Percentiles rank a stretch among this genome's conserved stretches.
Evolutionary conservation across 495 filamentous ascomycete genomes (phyloP).

Genomic region (Staphylotrichum longicolle): DNA sequence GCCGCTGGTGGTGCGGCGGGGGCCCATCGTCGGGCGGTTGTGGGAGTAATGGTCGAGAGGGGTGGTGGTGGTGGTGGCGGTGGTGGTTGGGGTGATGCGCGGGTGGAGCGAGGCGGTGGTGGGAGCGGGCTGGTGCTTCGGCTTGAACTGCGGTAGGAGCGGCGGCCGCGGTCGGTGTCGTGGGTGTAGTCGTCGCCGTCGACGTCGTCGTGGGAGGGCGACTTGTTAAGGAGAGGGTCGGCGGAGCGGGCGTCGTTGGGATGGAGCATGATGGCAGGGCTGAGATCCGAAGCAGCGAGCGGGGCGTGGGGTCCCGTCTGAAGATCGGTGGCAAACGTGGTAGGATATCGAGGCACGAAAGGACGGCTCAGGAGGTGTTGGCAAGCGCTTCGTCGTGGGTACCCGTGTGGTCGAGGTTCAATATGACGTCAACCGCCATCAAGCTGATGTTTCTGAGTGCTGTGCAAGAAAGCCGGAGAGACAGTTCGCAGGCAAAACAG

Average conservation of each 20-base stretch:
- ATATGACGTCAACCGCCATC: conserved; percentile 13
- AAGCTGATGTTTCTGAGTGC: neutral
- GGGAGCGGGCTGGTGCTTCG: conserved; percentile 8
- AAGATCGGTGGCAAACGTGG: too few relatives aligned
- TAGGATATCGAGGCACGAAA: neutral
- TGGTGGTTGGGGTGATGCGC: conserved; percentile 1
- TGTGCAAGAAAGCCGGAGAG: too few relatives aligned
- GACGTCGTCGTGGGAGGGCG: conserved; percentile 5
- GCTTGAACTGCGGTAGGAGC: neutral
- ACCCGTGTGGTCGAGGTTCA: neutral
- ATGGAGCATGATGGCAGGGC: conserved; percentile 6
- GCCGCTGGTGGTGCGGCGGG: neutral
- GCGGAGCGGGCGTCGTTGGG: conserved; percentile 13
- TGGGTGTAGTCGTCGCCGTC: too few relatives aligned
- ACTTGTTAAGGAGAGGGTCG: conserved; percentile 16
- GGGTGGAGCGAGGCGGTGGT: conserved; percentile 3
- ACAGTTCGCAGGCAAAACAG: too few relatives aligned
- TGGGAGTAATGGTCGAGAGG: neutral
- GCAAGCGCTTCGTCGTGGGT: neutral
- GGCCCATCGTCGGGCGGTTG: conserved; percentile 2
- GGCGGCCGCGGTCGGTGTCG: conserved; percentile 9
- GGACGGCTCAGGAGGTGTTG: neutral
- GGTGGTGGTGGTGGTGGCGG: neutral
- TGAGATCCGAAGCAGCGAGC: too few relatives aligned
- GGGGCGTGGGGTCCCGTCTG: too few relatives aligned